phyloP scores from a whole-genome alignment of 129 eudicot species.

The Flaveria brownii region DNA sequence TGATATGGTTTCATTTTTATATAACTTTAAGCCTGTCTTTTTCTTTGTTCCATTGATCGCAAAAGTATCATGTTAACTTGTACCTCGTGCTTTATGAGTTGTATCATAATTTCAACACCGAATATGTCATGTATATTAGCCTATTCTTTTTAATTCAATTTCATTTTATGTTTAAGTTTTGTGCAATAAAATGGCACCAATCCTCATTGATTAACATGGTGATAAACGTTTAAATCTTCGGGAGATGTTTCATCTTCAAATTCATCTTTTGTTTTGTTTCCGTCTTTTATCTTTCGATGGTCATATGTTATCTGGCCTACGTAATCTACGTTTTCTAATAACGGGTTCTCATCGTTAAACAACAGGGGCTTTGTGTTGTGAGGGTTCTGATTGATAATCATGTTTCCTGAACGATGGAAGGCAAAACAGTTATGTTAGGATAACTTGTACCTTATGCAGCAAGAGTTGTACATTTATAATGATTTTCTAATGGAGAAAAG shows the following conservation, averaged over 20 bases:
- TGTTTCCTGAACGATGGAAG: background rate
- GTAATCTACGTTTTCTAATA: too few species aligned
- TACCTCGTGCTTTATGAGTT: conserved; percentile 1
- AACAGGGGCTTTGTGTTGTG: background rate
- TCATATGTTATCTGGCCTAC: too few species aligned
- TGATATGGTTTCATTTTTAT: conserved; percentile 11
- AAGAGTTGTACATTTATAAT: background rate
- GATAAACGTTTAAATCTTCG: too few species aligned
- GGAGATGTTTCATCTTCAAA: too few species aligned
- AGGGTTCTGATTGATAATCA: background rate
- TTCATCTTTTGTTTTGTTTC: too few species aligned
- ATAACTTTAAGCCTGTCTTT: conserved; percentile 23
- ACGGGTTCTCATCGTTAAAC: too few species aligned
- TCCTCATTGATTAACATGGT: too few species aligned
- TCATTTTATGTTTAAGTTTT: background rate
- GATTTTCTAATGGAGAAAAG: conserved; percentile 1
- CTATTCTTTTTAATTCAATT: background rate
- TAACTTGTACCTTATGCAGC: background rate
- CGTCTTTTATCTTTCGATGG: too few species aligned
- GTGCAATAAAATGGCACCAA: background rate
- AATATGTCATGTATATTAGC: too few species aligned
- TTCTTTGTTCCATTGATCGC: conserved; percentile 31
- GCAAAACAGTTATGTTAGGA: background rate
- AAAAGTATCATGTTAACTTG: conserved; percentile 20
- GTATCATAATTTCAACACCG: background rate